Evolutionary conservation across 2,329 filamentous ascomycete genomes (phyloP).

Genomic region (Exophiala lecanii-corni): DNA sequence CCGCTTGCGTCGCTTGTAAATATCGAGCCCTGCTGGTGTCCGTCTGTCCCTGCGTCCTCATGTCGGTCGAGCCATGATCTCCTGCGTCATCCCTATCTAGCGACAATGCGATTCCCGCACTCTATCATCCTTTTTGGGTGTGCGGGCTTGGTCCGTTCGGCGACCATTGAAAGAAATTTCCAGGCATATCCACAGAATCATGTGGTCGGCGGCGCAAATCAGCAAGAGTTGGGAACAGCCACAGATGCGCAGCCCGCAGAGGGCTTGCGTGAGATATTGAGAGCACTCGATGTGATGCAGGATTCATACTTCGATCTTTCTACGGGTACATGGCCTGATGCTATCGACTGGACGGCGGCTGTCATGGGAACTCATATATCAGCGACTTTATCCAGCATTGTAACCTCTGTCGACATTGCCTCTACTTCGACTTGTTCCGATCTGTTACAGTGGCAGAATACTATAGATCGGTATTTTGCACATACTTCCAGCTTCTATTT

Average conservation of each 20-base stretch:
- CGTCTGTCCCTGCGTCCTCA: background rate
- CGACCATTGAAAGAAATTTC: conserved; percentile 9
- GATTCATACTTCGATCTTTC: conserved; percentile 70
- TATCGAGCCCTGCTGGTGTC: background rate
- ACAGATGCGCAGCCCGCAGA: conserved; percentile 5
- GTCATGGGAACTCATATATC: conserved; percentile 77
- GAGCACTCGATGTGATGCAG: conserved; percentile 72
- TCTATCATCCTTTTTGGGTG: conserved; percentile 4
- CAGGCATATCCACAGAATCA: background rate
- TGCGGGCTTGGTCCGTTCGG: conserved; percentile 4
- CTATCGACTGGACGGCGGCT: conserved; percentile 92
- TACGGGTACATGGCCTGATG: conserved; percentile 74
- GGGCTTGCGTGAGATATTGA: conserved; percentile 41
- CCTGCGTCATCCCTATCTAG: background rate
- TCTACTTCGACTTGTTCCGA: conserved; percentile 30
- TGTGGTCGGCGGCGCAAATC: background rate
- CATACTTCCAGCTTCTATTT: conserved; percentile 77
- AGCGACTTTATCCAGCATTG: conserved; percentile 66
- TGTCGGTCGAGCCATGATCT: conserved; percentile 14
- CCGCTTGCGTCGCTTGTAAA: background rate
- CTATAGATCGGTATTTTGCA: conserved; percentile 77
- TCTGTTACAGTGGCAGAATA: conserved; percentile 60
- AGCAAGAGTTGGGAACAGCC: conserved; percentile 6
- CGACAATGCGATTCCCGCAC: conserved; percentile 14
- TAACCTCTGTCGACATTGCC: conserved; percentile 45